These are phyloP conservation scores for Pythium oligandrum DNA, from an alignment of 352 stramenopile genomes.

Conservation along the genomic window DNA sequence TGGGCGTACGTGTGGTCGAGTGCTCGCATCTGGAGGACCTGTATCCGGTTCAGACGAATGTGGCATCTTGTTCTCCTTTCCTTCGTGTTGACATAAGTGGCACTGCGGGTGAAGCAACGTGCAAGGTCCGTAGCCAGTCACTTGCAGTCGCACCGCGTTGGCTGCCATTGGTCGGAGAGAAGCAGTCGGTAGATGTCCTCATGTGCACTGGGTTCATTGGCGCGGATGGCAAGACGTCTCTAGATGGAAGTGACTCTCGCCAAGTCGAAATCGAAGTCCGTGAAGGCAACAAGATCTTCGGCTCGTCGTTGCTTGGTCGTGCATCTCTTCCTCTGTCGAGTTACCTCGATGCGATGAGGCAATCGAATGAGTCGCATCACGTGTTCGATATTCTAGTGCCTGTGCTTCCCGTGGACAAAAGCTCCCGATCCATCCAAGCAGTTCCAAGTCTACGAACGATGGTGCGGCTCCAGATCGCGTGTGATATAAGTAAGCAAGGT, in stretches of 20 bases:
- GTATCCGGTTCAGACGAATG: slow-evolving; percentile 14
- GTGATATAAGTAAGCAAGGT: background rate
- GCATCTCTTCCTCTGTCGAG: slow-evolving; percentile 41
- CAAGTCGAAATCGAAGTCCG: slow-evolving; percentile 46
- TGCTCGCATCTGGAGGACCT: slow-evolving; percentile 19
- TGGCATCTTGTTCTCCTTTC: slow-evolving; percentile 10
- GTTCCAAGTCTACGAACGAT: slow-evolving; percentile 4
- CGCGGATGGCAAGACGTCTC: too few relatives aligned
- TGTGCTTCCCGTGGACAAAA: background rate
- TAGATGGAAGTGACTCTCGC: background rate
- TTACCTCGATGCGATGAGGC: slow-evolving; percentile 37
- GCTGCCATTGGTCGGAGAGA: slow-evolving; percentile 22
- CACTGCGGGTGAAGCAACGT: background rate
- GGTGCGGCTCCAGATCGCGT: slow-evolving; percentile 14
- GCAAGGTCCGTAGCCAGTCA: slow-evolving; percentile 18
- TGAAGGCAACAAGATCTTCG: slow-evolving; percentile 62
- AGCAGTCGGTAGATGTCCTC: too few relatives aligned
- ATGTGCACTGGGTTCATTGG: too few relatives aligned
- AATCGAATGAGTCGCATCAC: background rate
- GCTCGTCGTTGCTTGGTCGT: slow-evolving; percentile 54
- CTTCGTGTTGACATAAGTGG: slow-evolving; percentile 12
- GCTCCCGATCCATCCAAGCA: background rate
- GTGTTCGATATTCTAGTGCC: slow-evolving; percentile 15
- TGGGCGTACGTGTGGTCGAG: slow-evolving; percentile 16
- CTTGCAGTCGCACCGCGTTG: slow-evolving; percentile 58